A percentile compares a stretch with the other conserved stretches of the same genome.
Conservation (phyloP, 495 filamentous ascomycete species). For the Paragyromitra xinjiangensis region DNA sequence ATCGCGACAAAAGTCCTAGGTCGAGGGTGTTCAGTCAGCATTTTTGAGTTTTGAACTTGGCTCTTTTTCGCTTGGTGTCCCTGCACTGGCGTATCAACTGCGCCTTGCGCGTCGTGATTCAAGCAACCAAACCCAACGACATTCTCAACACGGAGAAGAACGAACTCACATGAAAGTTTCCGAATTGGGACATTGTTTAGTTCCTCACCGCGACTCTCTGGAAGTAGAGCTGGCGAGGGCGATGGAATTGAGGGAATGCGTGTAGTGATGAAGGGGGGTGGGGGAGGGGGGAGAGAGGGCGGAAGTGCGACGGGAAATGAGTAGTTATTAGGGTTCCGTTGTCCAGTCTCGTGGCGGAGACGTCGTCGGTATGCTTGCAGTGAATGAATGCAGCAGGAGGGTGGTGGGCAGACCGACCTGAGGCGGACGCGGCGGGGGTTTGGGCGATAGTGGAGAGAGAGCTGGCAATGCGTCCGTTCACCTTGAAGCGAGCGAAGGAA, state of each 20-base stretch:
- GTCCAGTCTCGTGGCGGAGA: slow-evolving; percentile 41
- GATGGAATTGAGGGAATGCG: slow-evolving; percentile 41
- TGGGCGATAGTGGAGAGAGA: slow-evolving; percentile 27
- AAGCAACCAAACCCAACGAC: slow-evolving; percentile 18
- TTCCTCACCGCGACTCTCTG: slow-evolving; percentile 49
- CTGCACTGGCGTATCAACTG: slow-evolving; percentile 17
- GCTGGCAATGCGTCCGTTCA: slow-evolving; percentile 42
- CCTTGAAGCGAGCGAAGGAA: slow-evolving; percentile 34
- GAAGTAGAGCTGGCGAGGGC: slow-evolving; percentile 12
- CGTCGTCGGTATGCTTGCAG: slow-evolving; percentile 33
- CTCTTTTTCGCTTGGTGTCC: slow-evolving; percentile 13
- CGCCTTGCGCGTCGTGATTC: slow-evolving; percentile 25
- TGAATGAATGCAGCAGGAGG: slow-evolving; percentile 33
- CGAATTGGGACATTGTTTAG: slow-evolving; percentile 71
- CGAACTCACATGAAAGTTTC: slow-evolving; percentile 83
- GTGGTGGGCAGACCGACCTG: slow-evolving; percentile 4
- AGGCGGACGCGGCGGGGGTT: slow-evolving; percentile 4
- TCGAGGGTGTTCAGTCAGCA: slow-evolving; percentile 54
- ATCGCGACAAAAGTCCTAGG: slow-evolving; percentile 92
- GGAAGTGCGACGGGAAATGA: slow-evolving; percentile 44
- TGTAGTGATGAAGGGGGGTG: slow-evolving; percentile 9
- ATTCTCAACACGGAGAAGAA: slow-evolving; percentile 16
- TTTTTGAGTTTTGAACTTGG: neutral
- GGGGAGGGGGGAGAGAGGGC: slow-evolving; percentile 10
- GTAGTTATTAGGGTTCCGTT: slow-evolving; percentile 38